Evolutionary conservation across 2,329 filamentous ascomycete species (phyloP), one percentile per base, ranked within the genome.

Genomic region (Botrytis paeoniae): DNA sequence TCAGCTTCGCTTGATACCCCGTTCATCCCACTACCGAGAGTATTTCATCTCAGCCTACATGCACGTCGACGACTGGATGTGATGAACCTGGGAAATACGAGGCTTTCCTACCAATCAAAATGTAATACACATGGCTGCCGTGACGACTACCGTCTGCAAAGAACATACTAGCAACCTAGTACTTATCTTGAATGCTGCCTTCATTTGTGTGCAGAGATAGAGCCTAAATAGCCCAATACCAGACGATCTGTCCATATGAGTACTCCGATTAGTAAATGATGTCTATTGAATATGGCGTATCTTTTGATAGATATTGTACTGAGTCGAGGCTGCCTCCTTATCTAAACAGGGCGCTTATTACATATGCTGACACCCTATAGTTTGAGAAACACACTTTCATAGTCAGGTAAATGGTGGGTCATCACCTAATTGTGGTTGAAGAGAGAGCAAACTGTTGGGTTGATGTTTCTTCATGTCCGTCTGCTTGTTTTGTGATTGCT

Each of bases 301-400:
- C 62, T 45, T 35, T 64, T 45, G 51, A 57, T 32, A 4, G 9
- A 45, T 51, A n/a, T 57, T 43, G 20, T 39, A 39, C 29, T 51
- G 29, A 35, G 43, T 35, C 29, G 48, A 32, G n/a, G 37, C 29
- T 45, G 25, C 8, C 35, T 18, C 45, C 65, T 69, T 59, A 25
- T 57, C 35, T 41, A 25, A 35, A 45, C 51, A 60, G 51, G 63
- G 70, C 70, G 70, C 70, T 72, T 72, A 72, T 39, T 22, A 20
- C 35, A 43, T 61, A 61, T 5, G 32, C 70, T 57, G 63, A 35
- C 60, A 61, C 32, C 70, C 70, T 72, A 69, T 72, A 57, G 65
- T 61, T 61, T 35, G 62, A 43, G 63, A 20, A 25, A 35, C 41
- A 45, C 25, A 29, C 39, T 6, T 45, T 37, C 29, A 37, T 41